Evolutionary conservation across 148 eudicot genomes (phyloP), one percentile per base, ranked within the genome.

Genomic region (Suaeda aralocaspica): DNA sequence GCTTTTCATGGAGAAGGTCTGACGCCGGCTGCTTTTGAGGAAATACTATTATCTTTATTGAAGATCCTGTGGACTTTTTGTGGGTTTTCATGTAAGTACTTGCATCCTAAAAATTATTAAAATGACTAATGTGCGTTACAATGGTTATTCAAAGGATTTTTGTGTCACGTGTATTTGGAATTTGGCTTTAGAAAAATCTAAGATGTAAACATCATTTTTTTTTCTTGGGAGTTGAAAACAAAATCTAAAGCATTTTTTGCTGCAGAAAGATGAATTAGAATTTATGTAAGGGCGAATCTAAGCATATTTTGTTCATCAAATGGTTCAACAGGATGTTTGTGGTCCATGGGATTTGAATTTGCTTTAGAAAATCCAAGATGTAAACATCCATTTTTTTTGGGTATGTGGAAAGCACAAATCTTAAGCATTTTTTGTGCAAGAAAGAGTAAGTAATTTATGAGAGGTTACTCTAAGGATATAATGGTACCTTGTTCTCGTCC

Each of bases 111-210:
- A 44, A 34, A 39, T 24, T 10, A 70, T 59, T 28, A 19, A 57
- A n/a, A n/a, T n/a, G 18, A 21, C 64, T 36, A 34, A 2, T 58
- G 36, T 70, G 5, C 46, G 44, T 21, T 28, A 1, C n/a, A 16
- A 12, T 59, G 46, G 57, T n/a, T n/a, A n/a, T 64, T 31, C 42
- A 28, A 5, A 45, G 46, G 34, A 69, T 55, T 42, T 55, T 21
- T 56, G 36, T 48, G 0, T n/a, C n/a, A n/a, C n/a, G n/a, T n/a
- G n/a, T n/a, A 21, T 69, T 15, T 59, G 66, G 73, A 6, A n/a
- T 42, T 44, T 42, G 34, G 22, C 30, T 6, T 16, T 26, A 19
- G 18, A 2, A 7, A 19, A 49, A 16, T 18, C 19, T 19, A 19
- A 18, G 19, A 49, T 49, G 9, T n/a, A 15, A 18, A 19, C 24